Evolutionary conservation across 495 filamentous ascomycete genomes (phyloP), one percentile per base, ranked within the genome.

Genomic region (Tuber indicum): DNA sequence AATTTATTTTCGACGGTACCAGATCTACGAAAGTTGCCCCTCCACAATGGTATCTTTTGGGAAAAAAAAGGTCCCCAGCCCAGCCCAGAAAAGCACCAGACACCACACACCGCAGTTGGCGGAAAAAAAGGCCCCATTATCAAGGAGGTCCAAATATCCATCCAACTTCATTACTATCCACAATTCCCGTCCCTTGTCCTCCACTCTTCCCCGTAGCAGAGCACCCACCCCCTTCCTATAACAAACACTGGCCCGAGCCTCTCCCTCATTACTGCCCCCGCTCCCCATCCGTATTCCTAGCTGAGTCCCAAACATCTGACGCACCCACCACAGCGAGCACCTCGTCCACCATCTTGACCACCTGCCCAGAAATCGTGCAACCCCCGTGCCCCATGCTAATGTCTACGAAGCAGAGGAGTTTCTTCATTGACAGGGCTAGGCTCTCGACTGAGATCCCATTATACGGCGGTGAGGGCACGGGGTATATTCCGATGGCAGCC

Each of bases 401-500:
- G 19, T 77, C 71, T 14, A 78, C 75, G 12, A 46, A 78, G 23
- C 71, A 78, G 21, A 5, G 45, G 23, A 78, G 23, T 3, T 26
- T 6, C 36, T 52, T 43, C 73, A 79, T 70, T 17, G 16, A 39
- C 23, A 17, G 32, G 6, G 76, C 72, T 23, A 79, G 17, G 0
- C 14, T 17, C 0, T 36, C 45, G 1, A 71, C 70, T 4, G 66
- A 75, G 19, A 79, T 41, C 3, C 44, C 43, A 39, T 19, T 2
- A 69, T 79, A 79, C 4, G 77, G 78, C 7, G 16, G 26, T 2
- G n/a, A 39, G 12, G 78, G 78, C 23, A 8, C 19, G 23, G 78
- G 78, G 44, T 70, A 79, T 52, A 79, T 79, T 26, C 76, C 73
- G 42, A 79, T 43, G 23, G 43, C 32, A 16, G n/a, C 44, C 19